Evolutionary conservation across 2,329 filamentous ascomycete species (phyloP).

Genomic region (Xylariales sp.): DNA sequence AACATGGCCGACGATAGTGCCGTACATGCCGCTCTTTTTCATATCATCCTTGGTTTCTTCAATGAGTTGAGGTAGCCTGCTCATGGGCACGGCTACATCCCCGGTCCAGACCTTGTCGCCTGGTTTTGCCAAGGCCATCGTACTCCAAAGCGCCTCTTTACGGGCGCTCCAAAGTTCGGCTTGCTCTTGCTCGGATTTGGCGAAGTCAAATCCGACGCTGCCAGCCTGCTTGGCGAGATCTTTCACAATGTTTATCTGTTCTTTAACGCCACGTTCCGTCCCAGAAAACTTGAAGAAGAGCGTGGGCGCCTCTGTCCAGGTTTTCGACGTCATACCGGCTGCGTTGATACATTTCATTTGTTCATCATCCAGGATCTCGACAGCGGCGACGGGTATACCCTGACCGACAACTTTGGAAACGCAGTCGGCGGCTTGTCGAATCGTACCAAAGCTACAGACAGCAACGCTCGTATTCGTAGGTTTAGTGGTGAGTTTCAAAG

Average conservation of each 20-base stretch:
- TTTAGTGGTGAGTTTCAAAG: conserved; percentile 78
- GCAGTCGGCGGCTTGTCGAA: conserved; percentile 75
- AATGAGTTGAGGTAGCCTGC: conserved; percentile 77
- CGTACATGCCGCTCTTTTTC: conserved; percentile 65
- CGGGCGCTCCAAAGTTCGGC: conserved; percentile 84
- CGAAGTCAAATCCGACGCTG: conserved; percentile 81
- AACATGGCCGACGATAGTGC: conserved; percentile 76
- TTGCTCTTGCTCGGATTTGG: conserved; percentile 75
- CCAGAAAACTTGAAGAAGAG: conserved; percentile 79
- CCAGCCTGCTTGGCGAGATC: conserved; percentile 58
- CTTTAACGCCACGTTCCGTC: conserved; percentile 75
- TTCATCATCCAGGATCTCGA: conserved; percentile 83
- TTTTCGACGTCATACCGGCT: conserved; percentile 66
- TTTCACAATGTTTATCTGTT: conserved; percentile 69
- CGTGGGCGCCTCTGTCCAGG: conserved; percentile 73
- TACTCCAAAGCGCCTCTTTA: conserved; percentile 86
- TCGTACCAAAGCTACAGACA: conserved; percentile 60
- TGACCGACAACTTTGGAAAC: conserved; percentile 77
- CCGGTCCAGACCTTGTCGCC: conserved; percentile 86
- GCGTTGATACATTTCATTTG: conserved; percentile 73
- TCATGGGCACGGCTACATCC: conserved; percentile 87
- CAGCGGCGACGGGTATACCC: conserved; percentile 79
- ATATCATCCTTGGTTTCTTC: conserved; percentile 78
- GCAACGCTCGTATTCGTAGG: conserved; percentile 80
- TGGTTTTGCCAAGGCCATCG: conserved; percentile 73